A percentile compares a stretch with the other conserved stretches of the same genome.
Conservation (phyloP, 345 rosid species). For the Rhodamnia argentea region DNA sequence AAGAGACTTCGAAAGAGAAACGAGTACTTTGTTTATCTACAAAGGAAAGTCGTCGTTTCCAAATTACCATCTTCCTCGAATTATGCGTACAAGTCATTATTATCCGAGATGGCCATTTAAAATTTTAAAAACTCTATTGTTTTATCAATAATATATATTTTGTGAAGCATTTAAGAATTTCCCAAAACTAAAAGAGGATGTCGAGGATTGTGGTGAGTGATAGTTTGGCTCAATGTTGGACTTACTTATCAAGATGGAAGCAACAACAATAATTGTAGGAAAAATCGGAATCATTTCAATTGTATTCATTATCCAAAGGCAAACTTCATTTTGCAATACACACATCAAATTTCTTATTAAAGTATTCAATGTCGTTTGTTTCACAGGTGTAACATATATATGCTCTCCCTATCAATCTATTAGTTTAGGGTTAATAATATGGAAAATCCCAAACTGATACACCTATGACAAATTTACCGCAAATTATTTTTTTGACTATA, state of each 20-base stretch:
- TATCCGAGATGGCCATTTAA: background rate
- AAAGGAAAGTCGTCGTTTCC: background rate
- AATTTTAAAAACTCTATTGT: background rate
- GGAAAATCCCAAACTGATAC: no score
- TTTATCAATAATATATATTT: no score
- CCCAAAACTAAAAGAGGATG: background rate
- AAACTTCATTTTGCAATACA: no score
- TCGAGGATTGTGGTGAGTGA: background rate
- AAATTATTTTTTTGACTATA: no score
- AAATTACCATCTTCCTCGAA: background rate
- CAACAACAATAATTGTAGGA: background rate
- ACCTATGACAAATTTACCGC: no score
- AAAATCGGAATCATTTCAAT: background rate
- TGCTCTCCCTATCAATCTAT: no score
- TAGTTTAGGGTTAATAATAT: no score
- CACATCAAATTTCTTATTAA: no score
- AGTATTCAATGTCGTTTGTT: no score
- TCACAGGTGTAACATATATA: no score
- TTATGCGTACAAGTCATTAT: background rate
- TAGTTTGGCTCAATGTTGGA: background rate
- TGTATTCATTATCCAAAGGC: background rate
- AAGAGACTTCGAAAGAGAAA: background rate
- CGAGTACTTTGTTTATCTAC: background rate
- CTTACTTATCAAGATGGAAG: background rate
- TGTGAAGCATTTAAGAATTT: background rate